Percentiles rank a stretch among this genome's conserved stretches.
Evolutionary conservation across 805 yeast genomes (phyloP).

Genomic region (Candida koratica): DNA sequence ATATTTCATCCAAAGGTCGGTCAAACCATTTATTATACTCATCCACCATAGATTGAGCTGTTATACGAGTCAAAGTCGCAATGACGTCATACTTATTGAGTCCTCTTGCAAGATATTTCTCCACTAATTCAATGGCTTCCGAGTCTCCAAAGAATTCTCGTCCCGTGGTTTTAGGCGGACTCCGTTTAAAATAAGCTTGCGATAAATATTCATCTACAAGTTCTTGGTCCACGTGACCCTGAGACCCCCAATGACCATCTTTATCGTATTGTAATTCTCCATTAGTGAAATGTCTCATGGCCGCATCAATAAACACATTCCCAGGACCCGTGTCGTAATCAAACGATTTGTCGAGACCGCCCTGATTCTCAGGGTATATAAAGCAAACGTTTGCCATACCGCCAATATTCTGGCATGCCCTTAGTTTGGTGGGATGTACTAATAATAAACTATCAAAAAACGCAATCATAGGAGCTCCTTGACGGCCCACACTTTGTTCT

Average conservation of each 20-base stretch:
- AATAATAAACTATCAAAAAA: conserved; percentile 22
- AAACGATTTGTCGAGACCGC: conserved; percentile 20
- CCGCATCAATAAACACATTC: conserved; percentile 24
- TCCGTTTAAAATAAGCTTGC: conserved; percentile 16
- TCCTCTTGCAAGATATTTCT: conserved; percentile 12
- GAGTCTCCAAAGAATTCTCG: conserved; percentile 23
- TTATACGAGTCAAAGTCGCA: conserved; percentile 23
- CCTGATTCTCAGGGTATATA: conserved; percentile 18
- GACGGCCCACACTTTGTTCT: conserved; percentile 24
- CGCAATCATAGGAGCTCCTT: conserved; percentile 24
- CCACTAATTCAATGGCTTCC: conserved; percentile 14
- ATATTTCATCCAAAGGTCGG: conserved; percentile 19
- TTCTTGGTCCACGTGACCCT: conserved; percentile 19
- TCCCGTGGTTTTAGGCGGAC: conserved; percentile 25
- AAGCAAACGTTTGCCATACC: conserved; percentile 24
- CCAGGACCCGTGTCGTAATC: conserved; percentile 27
- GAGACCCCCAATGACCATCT: conserved; percentile 21
- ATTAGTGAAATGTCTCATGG: conserved; percentile 21
- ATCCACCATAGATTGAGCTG: conserved; percentile 20
- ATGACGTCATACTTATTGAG: conserved; percentile 17
- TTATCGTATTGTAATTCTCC: conserved; percentile 18
- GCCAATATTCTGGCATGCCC: conserved; percentile 24
- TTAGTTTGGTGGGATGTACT: conserved; percentile 17
- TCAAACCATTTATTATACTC: conserved; percentile 17
- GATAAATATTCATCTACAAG: conserved; percentile 18